phyloP scores from a whole-genome alignment of 148 eudicot species.

The Limonium bicolor region DNA sequence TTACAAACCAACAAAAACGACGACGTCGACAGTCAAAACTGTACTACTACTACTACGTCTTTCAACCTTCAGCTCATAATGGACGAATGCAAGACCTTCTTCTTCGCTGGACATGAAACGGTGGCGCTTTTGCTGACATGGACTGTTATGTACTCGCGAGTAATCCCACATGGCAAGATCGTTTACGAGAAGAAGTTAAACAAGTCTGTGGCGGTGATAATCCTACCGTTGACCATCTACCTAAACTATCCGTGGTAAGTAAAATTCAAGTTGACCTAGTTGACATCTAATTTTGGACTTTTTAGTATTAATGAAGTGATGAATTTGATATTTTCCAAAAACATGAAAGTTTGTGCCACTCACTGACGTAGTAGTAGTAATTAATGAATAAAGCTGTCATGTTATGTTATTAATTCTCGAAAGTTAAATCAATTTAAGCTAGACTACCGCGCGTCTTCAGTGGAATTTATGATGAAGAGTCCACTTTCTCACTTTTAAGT shows the following conservation, averaged over 20 bases:
- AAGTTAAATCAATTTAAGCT: too few relatives aligned
- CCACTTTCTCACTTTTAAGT: too few relatives aligned
- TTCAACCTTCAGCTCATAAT: constrained; percentile 56
- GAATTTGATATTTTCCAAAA: too few relatives aligned
- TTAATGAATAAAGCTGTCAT: too few relatives aligned
- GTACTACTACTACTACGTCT: too few relatives aligned
- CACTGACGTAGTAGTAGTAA: too few relatives aligned
- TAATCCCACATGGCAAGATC: constrained; percentile 49
- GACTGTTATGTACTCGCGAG: constrained; percentile 34
- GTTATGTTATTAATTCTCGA: too few relatives aligned
- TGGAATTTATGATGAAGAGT: too few relatives aligned
- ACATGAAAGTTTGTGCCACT: too few relatives aligned
- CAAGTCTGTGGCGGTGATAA: constrained; percentile 24
- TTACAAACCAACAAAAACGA: constrained; percentile 36
- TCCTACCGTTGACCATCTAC: constrained; percentile 48
- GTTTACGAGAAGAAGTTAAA: constrained; percentile 33
- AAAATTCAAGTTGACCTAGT: too few relatives aligned
- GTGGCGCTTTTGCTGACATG: constrained; percentile 48
- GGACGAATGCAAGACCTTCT: constrained; percentile 48
- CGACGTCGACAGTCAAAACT: not conserved
- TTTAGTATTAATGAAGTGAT: too few relatives aligned
- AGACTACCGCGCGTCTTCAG: too few relatives aligned
- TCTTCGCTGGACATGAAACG: constrained; percentile 59
- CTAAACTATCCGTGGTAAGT: constrained; percentile 70
- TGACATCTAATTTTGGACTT: not conserved